Evolutionary conservation across 2,329 filamentous ascomycete species (phyloP), one percentile per base, ranked within the genome.

Genomic region (Pseudopyrenochaeta lycopersici): DNA sequence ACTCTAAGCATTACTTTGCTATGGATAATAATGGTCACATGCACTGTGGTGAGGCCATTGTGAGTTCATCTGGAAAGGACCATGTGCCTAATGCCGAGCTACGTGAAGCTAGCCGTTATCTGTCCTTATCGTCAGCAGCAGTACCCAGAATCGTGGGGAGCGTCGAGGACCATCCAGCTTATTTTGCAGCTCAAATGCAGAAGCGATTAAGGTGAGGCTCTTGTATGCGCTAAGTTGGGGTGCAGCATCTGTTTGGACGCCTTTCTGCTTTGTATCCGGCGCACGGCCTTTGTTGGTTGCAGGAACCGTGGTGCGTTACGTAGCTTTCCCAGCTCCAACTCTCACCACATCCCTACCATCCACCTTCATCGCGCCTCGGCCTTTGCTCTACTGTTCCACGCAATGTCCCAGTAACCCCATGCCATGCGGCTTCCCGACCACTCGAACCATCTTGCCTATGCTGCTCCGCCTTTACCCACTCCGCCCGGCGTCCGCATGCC

Each of bases 401-500:
- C 46, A 50, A 74, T 74, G 73, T 58, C 49, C 42, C 61, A 62
- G 56, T 74, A 61, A 71, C 55, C 66, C 36, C 45, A 64, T 73
- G 69, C 64, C 63, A 74, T 73, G 71, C 69, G 55, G 63, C 56
- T 66, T 64, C 53, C 61, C 62, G 58, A 54, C 57, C 60, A 52
- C 56, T 52, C 47, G 52, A 52, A 57, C 64, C 60, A 60, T 55
- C 58, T 69, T 62, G 67, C 71, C 60, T 70, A 76, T 76, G 73
- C 71, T 71, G 70, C 68, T 73, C 71, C 68, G 56, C 60, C 57
- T 50, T 57, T 65, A 62, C 64, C 72, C 48, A 59, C 62, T 59
- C 63, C 64, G 61, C 66, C 60, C 63, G 70, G 70, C 68, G 68
- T 63, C 62, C 62, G 57, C 64, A 69, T 66, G 72, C 72, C 70